phyloP scores from a whole-genome alignment of 495 filamentous ascomycete species.

The Terfezia boudieri region DNA sequence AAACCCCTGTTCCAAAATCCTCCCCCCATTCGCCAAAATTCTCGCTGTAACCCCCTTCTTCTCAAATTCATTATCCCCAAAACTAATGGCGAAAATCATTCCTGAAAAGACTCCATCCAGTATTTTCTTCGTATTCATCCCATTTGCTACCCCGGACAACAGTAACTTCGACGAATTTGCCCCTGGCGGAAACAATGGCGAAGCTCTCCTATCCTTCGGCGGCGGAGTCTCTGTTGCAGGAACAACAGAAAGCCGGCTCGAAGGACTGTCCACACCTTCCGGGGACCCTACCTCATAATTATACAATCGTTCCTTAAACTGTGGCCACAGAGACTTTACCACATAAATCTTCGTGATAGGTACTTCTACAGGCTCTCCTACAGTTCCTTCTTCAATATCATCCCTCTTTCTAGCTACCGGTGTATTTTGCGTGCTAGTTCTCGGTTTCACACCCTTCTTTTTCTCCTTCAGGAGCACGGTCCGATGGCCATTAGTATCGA shows the following conservation, averaged over 20 bases:
- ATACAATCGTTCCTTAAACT: slow-evolving; percentile 7
- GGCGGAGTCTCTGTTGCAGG: not conserved
- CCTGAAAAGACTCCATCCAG: not conserved
- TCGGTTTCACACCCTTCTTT: not conserved
- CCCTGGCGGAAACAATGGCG: not conserved
- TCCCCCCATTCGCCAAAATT: slow-evolving; percentile 35
- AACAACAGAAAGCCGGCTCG: not conserved
- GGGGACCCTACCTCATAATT: not conserved
- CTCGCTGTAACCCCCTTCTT: slow-evolving; percentile 1
- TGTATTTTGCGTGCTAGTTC: not conserved
- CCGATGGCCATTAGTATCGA: slow-evolving; percentile 9
- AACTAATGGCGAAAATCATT: slow-evolving; percentile 16
- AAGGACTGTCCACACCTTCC: not conserved
- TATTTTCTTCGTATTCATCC: not conserved
- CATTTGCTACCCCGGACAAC: not conserved
- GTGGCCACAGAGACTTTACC: slow-evolving; percentile 14
- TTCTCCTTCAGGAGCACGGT: slow-evolving; percentile 3
- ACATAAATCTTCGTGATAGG: slow-evolving; percentile 15
- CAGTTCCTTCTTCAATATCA: not conserved
- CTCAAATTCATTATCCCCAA: slow-evolving; percentile 7
- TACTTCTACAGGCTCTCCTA: slow-evolving; percentile 4
- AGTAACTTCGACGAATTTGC: not conserved
- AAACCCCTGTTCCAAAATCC: slow-evolving; percentile 52
- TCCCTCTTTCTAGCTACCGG: slow-evolving; percentile 1
- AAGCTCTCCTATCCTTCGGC: slow-evolving; percentile 1